Conservation (phyloP, 257 asterid genomes). For the Plantago elongata region DNA sequence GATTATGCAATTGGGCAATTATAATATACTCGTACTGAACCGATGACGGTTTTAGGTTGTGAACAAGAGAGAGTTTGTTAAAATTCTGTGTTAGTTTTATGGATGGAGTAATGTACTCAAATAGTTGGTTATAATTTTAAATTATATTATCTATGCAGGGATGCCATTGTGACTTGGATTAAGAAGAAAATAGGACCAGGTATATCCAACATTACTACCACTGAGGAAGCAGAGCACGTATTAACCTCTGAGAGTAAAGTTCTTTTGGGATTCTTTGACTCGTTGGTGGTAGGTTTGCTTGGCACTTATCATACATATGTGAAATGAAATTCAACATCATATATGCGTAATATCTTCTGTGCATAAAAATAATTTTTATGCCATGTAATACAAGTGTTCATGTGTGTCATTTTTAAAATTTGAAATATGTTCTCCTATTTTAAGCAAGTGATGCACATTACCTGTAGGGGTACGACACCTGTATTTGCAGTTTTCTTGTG, state of each 20-base stretch:
- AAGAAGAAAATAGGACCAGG: constrained; percentile 89
- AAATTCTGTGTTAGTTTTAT: not conserved
- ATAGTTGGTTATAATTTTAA: constrained; percentile 8
- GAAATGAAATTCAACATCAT: no score
- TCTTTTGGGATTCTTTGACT: constrained; percentile 71
- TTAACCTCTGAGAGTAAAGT: constrained; percentile 55
- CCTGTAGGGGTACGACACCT: no score
- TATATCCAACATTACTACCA: constrained; percentile 59
- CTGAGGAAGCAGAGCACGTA: constrained; percentile 79
- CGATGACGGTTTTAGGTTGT: no score
- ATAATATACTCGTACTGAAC: no score
- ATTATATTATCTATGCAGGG: constrained; percentile 37
- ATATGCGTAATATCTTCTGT: no score
- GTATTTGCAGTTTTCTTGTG: no score
- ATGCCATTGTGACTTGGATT: constrained; percentile 79
- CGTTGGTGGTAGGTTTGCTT: constrained; percentile 58
- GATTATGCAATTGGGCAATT: no score
- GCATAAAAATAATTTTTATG: no score
- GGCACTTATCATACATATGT: constrained; percentile 6
- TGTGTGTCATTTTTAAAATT: no score
- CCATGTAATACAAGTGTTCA: no score
- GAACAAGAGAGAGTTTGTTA: not conserved
- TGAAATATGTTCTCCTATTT: no score
- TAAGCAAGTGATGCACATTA: no score
- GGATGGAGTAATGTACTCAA: constrained; percentile 4